phyloP scores from a whole-genome alignment of 768 basidiomycete genomes.

The Lactarius sp. region DNA sequence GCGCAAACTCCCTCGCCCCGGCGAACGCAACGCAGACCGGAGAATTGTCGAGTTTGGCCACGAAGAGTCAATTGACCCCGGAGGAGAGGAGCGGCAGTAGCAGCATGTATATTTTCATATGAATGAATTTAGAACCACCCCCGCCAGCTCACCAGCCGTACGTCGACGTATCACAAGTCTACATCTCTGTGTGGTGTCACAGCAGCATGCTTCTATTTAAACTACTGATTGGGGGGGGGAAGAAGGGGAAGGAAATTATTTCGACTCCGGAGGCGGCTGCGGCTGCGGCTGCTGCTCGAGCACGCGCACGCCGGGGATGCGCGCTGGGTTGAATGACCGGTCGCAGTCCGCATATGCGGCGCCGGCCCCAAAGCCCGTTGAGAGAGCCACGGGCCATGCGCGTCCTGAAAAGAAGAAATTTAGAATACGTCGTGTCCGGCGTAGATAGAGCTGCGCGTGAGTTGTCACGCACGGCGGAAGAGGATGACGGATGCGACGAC shows the following conservation, averaged over 20 bases:
- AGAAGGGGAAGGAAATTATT: neutral
- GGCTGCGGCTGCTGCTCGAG: conserved; percentile 35
- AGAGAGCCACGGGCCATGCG: conserved; percentile 84
- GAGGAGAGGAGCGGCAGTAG: neutral
- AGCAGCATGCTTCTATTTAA: neutral
- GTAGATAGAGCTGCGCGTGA: conserved; percentile 4
- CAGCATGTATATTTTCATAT: neutral
- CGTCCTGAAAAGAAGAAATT: conserved; percentile 51
- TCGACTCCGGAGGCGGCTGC: conserved; percentile 26
- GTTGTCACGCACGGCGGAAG: conserved; percentile 71
- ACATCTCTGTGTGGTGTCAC: neutral
- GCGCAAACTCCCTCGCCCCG: conserved; percentile 35
- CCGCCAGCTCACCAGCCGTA: neutral
- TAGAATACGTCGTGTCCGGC: conserved; percentile 9
- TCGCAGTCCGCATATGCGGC: conserved; percentile 91
- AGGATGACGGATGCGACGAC: conserved; percentile 86
- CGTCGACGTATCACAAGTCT: conserved; percentile 7
- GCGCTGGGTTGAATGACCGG: conserved; percentile 86
- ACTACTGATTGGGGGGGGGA: neutral
- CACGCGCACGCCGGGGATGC: conserved; percentile 79
- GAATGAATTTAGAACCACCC: too few species aligned
- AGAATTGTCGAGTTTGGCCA: conserved; percentile 15
- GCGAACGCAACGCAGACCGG: conserved; percentile 24
- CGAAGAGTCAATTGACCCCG: conserved; percentile 17
- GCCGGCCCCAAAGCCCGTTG: conserved; percentile 83